Conservation (phyloP, 1,139 yeast species). For the Wickerhamiella pararugosa region DNA sequence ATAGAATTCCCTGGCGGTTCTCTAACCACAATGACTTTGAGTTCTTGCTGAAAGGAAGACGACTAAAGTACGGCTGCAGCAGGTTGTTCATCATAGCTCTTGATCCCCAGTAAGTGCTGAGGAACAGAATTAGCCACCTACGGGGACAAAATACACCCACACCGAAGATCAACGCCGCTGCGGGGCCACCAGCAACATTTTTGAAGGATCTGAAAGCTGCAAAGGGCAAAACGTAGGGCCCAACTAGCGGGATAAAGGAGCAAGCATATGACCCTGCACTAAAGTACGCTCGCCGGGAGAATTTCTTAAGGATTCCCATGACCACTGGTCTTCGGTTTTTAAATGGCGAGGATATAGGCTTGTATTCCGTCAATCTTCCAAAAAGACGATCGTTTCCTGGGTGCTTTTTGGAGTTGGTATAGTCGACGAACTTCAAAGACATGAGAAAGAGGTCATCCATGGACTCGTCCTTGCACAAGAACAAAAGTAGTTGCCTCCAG, state of each 20-base stretch:
- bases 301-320: not conserved
- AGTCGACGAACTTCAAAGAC: conserved; percentile 32
- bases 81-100: conserved; percentile 33
- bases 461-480: conserved; percentile 5
- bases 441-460: conserved; percentile 28
- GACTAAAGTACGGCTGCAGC: conserved; percentile 37
- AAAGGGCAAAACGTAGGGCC: conserved; percentile 30
- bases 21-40: conserved; percentile 38
- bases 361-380: conserved; percentile 6
- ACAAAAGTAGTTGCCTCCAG: conserved; percentile 8
- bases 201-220: conserved; percentile 33
- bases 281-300: not conserved
- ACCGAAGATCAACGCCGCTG: conserved; percentile 29
- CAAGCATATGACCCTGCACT: conserved; percentile 14
- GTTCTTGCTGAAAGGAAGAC: conserved; percentile 32
- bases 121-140: conserved; percentile 25
- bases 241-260: conserved; percentile 28
- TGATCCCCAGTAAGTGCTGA: conserved; percentile 35
- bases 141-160: conserved; percentile 27
- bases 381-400: conserved; percentile 23
- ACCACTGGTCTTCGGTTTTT: conserved; percentile 1
- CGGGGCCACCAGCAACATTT: conserved; percentile 33
- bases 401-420: conserved; percentile 25
- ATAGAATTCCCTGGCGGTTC: conserved; percentile 42
- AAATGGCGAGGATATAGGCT: not conserved